Percentiles rank a stretch among this genome's conserved stretches.
phyloP scores from a whole-genome alignment of 345 rosid genomes.

The Arabis hirsuta region DNA sequence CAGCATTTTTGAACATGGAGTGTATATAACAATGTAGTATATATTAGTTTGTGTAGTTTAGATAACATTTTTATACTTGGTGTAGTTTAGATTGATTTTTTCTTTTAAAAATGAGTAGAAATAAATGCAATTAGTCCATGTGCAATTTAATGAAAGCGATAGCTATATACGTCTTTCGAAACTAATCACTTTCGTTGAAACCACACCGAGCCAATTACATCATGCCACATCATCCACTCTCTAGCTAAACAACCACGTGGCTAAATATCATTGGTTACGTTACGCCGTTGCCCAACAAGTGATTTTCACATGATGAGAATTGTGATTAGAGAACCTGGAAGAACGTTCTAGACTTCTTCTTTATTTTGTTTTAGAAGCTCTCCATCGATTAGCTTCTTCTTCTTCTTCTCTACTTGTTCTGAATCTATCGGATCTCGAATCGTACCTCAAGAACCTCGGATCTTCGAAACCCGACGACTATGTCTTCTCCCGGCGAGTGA shows the following conservation, averaged over 20 bases:
- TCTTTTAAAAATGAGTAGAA: background rate
- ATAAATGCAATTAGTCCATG: background rate
- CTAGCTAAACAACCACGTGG: conserved; percentile 6
- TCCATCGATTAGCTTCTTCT: background rate
- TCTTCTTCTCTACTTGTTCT: background rate
- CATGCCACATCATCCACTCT: background rate
- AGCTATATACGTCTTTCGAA: background rate
- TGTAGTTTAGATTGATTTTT: no score
- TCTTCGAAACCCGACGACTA: conserved; percentile 7
- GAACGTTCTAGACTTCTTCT: conserved; percentile 24
- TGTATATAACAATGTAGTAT: no score
- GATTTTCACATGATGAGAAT: background rate
- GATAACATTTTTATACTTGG: no score
- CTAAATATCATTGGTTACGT: background rate
- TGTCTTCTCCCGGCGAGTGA: conserved; percentile 51
- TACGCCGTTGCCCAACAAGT: conserved; percentile 27
- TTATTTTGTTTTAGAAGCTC: background rate
- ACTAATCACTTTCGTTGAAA: background rate
- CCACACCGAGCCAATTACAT: background rate
- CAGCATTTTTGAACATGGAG: no score
- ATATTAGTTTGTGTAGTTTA: no score
- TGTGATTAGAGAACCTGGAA: conserved; percentile 23
- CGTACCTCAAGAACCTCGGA: background rate
- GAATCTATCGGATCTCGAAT: conserved; percentile 23
- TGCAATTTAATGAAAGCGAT: background rate